phyloP scores from a whole-genome alignment of 441 rosid genomes.

The Eugenia klotzschiana region DNA sequence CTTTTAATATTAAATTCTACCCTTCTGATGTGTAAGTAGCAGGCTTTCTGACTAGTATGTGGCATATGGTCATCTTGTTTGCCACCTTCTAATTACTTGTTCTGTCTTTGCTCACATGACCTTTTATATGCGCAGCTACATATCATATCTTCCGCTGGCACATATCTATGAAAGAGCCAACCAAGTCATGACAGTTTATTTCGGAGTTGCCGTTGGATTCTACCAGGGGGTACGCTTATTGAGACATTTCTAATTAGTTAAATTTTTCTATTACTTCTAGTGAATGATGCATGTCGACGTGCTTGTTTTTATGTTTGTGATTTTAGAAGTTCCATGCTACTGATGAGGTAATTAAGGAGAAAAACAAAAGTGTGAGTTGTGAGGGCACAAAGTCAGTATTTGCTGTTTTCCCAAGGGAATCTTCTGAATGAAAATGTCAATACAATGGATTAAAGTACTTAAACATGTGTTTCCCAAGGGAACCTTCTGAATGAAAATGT shows the following conservation, averaged over 20 bases:
- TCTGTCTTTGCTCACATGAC: constrained; percentile 8
- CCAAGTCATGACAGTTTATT: constrained; percentile 51
- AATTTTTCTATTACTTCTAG: not conserved
- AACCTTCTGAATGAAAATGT: not conserved
- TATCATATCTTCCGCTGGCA: constrained; percentile 96
- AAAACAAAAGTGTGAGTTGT: not conserved
- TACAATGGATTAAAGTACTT: too few relatives aligned
- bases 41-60: not conserved
- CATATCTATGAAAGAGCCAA: constrained; percentile 89
- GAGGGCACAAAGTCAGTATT: not conserved
- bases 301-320: not conserved
- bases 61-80: not conserved
- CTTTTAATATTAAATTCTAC: constrained; percentile 27
- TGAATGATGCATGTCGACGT: not conserved
- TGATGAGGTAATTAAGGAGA: not conserved
- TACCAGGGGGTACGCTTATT: constrained; percentile 70
- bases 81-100: not conserved
- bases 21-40: constrained; percentile 80
- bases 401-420: not conserved
- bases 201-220: constrained; percentile 88
- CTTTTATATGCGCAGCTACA: constrained; percentile 42
- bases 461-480: not conserved
- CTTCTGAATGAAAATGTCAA: too few relatives aligned
- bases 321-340: not conserved
- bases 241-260: constrained; percentile 9